Base-by-base conservation (phyloP, 495 filamentous ascomycete genomes). In the Aspergillus bridgeri region DNA sequence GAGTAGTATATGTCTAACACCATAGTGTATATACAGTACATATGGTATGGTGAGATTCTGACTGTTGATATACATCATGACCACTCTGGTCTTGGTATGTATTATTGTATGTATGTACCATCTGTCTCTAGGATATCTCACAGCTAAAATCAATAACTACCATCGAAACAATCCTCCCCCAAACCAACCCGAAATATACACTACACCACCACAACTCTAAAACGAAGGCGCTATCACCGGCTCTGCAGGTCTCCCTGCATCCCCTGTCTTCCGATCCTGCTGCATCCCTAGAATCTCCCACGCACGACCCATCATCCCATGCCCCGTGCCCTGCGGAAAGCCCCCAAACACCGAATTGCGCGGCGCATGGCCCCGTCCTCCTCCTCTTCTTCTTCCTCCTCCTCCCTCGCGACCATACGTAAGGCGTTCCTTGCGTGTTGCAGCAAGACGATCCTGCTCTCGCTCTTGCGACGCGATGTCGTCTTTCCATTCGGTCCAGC, bases 401-500 rank as follows among this genome's bases (percentile, higher is more conserved):
- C 48, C 21, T 6, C 6, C 1, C 11, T 29, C 11, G 6, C 62
- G 69, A 18, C 68, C 57, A 23, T 63, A 66, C 18, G 72, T 54
- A 25, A 67, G 57, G 7, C 75, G 69, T 22, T 72, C 71, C 24
- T 65, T 66, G 42, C 75, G 76, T 11, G 74, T 69, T 8, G 66
- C 62, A 22, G 62, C 67, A 18, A 79, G 57, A 3, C 75, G 69
- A 27, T 79, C 71, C 38, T 77, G 73, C 57, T 79, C 75, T 47
- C 74, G 71, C 57, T 76, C 75, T 23, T 76, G 68, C 42, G 65
- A 60, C 23, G 74, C 80, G 33, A 87, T 78, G 13, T 80, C 80
- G 21, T 85, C 75, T 56, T 75, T 75, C 85, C 83, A 86, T 54
- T 79, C 79, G n/a, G 69, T 69, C 78, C 85, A 86, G 46, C 75